Evolutionary conservation across 163 green algal species (phyloP), one percentile per base, ranked within the genome.

Genomic region (Scenedesmus sp.): DNA sequence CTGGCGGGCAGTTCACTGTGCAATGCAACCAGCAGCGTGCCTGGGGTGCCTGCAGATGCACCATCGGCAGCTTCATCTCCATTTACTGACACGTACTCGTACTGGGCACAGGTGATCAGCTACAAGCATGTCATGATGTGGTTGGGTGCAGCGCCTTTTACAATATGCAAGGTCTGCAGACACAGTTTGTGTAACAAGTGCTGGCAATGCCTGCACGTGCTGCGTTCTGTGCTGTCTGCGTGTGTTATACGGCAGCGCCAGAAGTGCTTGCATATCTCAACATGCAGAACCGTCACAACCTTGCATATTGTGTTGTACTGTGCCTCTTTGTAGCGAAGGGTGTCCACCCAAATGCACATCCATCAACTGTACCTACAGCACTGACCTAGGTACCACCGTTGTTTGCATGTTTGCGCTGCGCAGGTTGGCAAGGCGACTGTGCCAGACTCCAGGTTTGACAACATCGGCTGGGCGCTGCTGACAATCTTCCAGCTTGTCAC

Each of bases 401-500:
- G 66, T 76, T 5, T 34, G 59, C 59, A 10, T 64, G 59, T 64
- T 64, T 64, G 59, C 8, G 59, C 55, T 77, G 92, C 88, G 13
- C 91, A 95, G 70, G 93, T 96, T 10, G 95, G 95, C 26, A 81
- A 94, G n/a, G 77, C 92, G 4, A 52, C 90, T n/a, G 66, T 94
- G 9, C 52, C 91, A 2, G 77, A 94, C 10, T 88, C 94, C 59
- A 95, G 96, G 86, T 97, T 97, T 88, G 95, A 97, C 86, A 95
- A 93, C 86, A 94, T 97, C 54, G 94, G 92, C 62, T 94, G 84
- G 91, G 87, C 91, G 8, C 85, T 96, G 66, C 92, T 97, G 46
- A 95, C 94, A 12, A 92, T 96, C 16, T 97, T 97, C 90, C 92
- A 96, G 92, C 89, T 96, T 66, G 87, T 96, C 23, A 96, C 94